phyloP scores from a whole-genome alignment of 1,139 yeast species.

The Blastobotrys elegans region DNA sequence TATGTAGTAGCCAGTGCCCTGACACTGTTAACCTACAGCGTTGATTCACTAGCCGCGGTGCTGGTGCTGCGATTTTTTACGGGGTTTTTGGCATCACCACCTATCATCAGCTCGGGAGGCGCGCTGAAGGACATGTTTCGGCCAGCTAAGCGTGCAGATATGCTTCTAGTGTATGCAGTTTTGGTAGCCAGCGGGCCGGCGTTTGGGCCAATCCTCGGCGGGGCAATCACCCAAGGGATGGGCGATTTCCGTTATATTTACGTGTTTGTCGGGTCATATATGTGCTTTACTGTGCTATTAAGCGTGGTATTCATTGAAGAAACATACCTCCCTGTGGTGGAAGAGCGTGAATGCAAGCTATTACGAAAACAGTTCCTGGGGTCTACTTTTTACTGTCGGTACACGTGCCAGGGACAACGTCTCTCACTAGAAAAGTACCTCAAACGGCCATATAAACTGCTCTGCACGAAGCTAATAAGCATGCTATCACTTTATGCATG shows the following conservation, averaged over 20 bases:
- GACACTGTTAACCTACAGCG: slow-evolving; percentile 12
- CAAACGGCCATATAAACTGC: slow-evolving; percentile 16
- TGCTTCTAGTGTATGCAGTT: slow-evolving; percentile 18
- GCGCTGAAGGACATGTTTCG: slow-evolving; percentile 20
- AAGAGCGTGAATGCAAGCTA: slow-evolving; percentile 8
- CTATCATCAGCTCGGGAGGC: slow-evolving; percentile 20
- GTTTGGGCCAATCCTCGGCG: slow-evolving; percentile 21
- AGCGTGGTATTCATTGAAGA: slow-evolving; percentile 11
- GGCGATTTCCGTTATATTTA: slow-evolving; percentile 14
- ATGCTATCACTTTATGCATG: slow-evolving; percentile 18
- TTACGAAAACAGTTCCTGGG: slow-evolving; percentile 7
- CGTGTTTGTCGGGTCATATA: slow-evolving; percentile 13
- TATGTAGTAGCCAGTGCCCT: slow-evolving; percentile 13
- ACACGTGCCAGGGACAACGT: slow-evolving; percentile 3
- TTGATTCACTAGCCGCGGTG: slow-evolving; percentile 9
- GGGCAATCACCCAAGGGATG: slow-evolving; percentile 12
- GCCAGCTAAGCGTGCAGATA: slow-evolving; percentile 17
- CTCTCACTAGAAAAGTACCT: slow-evolving; percentile 14
- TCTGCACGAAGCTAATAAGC: slow-evolving; percentile 14
- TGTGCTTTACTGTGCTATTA: slow-evolving; percentile 4
- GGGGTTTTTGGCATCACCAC: slow-evolving; percentile 20
- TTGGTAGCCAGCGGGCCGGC: slow-evolving; percentile 22
- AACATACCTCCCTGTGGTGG: slow-evolving; percentile 14
- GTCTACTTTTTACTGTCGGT: slow-evolving; percentile 2
- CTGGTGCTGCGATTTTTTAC: slow-evolving; percentile 16